phyloP scores from a whole-genome alignment of 768 basidiomycete genomes.

The Boletus rufocinnamomeus region DNA sequence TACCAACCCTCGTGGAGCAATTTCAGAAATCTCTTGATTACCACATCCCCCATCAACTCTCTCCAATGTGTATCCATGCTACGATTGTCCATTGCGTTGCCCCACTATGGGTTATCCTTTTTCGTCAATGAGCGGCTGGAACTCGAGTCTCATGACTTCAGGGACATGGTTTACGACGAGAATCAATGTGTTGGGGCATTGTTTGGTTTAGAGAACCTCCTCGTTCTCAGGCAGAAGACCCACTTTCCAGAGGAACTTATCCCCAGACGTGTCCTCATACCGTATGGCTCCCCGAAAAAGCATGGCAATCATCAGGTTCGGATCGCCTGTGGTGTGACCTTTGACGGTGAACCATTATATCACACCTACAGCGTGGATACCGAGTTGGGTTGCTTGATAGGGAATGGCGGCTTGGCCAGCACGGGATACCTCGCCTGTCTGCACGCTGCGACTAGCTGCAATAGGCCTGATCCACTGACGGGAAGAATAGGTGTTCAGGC shows the following conservation, averaged over 20 bases:
- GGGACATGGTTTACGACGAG: slow-evolving; percentile 39
- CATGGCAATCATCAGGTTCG: neutral
- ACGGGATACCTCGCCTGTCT: slow-evolving; percentile 40
- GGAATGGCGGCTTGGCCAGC: slow-evolving; percentile 22
- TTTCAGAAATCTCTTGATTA: slow-evolving; percentile 16
- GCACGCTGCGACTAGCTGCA: slow-evolving; percentile 43
- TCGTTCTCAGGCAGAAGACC: slow-evolving; percentile 23
- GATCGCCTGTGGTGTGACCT: too few relatives aligned
- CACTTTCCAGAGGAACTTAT: neutral
- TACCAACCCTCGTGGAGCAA: neutral
- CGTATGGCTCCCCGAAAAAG: neutral
- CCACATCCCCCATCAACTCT: neutral
- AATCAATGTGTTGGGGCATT: slow-evolving; percentile 42
- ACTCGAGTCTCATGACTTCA: slow-evolving; percentile 41
- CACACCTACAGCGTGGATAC: neutral
- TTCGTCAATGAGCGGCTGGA: slow-evolving; percentile 27
- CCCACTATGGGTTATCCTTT: slow-evolving; percentile 40
- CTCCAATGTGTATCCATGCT: neutral
- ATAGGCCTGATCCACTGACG: slow-evolving; percentile 44
- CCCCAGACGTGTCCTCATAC: neutral
- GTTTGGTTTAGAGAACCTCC: slow-evolving; percentile 40
- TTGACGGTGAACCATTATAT: neutral
- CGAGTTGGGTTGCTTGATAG: slow-evolving; percentile 17
- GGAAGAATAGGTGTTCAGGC: slow-evolving; percentile 43
- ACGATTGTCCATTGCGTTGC: slow-evolving; percentile 31